phyloP scores from a whole-genome alignment of 2,329 filamentous ascomycete genomes.

The Talaromyces sp. region DNA sequence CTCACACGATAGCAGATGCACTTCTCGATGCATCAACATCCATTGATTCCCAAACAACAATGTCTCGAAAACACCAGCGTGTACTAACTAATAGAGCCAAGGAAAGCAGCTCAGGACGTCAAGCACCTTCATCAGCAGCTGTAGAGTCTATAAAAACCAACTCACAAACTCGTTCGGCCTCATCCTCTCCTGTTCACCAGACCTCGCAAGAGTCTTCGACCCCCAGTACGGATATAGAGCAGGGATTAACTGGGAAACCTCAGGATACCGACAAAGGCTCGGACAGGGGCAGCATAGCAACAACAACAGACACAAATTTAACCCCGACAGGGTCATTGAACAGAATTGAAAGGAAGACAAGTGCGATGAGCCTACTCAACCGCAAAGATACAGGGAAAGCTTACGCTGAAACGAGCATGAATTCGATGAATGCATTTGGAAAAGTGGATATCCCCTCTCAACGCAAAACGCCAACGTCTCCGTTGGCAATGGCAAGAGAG shows the following conservation, averaged over 20 bases:
- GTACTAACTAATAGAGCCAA: constrained; percentile 38
- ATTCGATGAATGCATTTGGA: constrained; percentile 60
- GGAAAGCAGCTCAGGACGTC: constrained; percentile 19
- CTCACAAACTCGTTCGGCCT: constrained; percentile 25
- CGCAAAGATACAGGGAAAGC: constrained; percentile 57
- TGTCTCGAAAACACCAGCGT: constrained; percentile 38
- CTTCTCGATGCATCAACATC: constrained; percentile 87
- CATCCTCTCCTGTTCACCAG: constrained; percentile 32
- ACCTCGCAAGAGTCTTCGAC: constrained; percentile 31
- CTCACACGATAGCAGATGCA: constrained; percentile 84
- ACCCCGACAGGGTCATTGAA: constrained; percentile 22
- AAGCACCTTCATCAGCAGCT: constrained; percentile 14
- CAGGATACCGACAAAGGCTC: constrained; percentile 20
- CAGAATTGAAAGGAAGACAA: constrained; percentile 41
- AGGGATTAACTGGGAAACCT: constrained; percentile 18
- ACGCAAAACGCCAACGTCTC: constrained; percentile 32
- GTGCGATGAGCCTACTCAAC: constrained; percentile 58
- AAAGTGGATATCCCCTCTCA: constrained; percentile 54
- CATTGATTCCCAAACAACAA: constrained; percentile 62
- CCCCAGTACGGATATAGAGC: constrained; percentile 28
- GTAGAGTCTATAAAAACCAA: constrained; percentile 22
- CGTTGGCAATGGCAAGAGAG: constrained; percentile 33
- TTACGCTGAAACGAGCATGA: constrained; percentile 60
- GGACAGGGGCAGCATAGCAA: constrained; percentile 26
- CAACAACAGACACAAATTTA: constrained; percentile 25